Evolutionary conservation across 2,329 filamentous ascomycete species (phyloP).

Genomic region (Penicillium janthinellum): DNA sequence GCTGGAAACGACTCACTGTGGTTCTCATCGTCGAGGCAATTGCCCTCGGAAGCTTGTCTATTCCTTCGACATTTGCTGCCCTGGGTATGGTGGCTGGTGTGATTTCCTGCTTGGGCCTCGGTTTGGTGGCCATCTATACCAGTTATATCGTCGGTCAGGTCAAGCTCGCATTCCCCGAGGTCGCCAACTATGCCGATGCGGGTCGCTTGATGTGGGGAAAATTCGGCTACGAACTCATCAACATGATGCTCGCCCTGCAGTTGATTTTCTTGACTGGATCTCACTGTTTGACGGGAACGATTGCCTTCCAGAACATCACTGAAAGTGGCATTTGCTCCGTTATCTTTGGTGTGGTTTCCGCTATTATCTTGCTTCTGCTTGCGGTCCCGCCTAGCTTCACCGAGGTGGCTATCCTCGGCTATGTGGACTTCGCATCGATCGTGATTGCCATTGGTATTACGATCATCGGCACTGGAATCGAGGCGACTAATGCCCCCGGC

Average conservation of each 20-base stretch:
- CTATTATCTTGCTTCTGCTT: slow-evolving; percentile 33
- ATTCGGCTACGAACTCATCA: slow-evolving; percentile 45
- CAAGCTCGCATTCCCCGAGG: slow-evolving; percentile 36
- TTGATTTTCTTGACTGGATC: slow-evolving; percentile 47
- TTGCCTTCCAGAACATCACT: slow-evolving; percentile 47
- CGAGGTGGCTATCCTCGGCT: slow-evolving; percentile 40
- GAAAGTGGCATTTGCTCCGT: slow-evolving; percentile 40
- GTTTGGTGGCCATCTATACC: slow-evolving; percentile 44
- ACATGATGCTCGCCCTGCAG: slow-evolving; percentile 46
- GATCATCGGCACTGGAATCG: slow-evolving; percentile 36
- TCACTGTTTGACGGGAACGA: slow-evolving; percentile 50
- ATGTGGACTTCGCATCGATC: slow-evolving; percentile 38
- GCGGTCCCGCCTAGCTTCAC: slow-evolving; percentile 37
- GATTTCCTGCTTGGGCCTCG: slow-evolving; percentile 43
- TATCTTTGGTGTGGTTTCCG: slow-evolving; percentile 47
- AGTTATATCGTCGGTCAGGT: slow-evolving; percentile 44
- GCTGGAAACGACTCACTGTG: slow-evolving; percentile 54
- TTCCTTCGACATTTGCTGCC: slow-evolving; percentile 48
- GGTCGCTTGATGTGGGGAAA: slow-evolving; percentile 44
- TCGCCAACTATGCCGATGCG: slow-evolving; percentile 48
- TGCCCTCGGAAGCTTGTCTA: slow-evolving; percentile 49
- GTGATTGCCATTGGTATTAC: slow-evolving; percentile 36
- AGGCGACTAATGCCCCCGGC: slow-evolving; percentile 23
- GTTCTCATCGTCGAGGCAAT: slow-evolving; percentile 54
- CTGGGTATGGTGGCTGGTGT: slow-evolving; percentile 50